Conservation (phyloP, 2,329 filamentous ascomycete genomes). For the Ophiostoma australiae region DNA sequence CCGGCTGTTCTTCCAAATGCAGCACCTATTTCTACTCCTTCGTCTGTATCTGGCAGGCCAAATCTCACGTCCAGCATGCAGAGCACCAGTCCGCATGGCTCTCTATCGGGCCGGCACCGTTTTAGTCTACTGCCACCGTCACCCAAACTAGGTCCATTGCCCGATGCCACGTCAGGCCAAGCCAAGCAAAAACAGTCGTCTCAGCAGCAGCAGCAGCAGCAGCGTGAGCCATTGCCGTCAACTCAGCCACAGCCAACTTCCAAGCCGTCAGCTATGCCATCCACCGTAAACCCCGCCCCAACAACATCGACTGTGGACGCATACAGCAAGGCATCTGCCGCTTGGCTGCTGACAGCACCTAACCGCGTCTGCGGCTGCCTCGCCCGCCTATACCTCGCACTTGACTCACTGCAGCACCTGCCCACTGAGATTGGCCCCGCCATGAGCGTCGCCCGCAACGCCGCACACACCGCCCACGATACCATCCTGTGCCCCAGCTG, state of each 20-base stretch:
- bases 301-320: neutral
- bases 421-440: conserved; percentile 43
- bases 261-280: neutral
- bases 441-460: conserved; percentile 45
- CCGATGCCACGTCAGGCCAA: neutral
- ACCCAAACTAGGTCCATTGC: neutral
- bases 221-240: neutral
- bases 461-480: conserved; percentile 47
- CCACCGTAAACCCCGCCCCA: neutral
- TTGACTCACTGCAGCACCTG: conserved; percentile 47
- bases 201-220: conserved; percentile 3
- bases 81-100: neutral
- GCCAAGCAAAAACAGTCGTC: neutral
- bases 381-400: conserved; percentile 46
- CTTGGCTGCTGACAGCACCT: conserved; percentile 24
- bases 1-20: neutral
- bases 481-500: conserved; percentile 50
- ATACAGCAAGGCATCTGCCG: conserved; percentile 20
- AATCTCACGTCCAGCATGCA: neutral
- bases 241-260: neutral
- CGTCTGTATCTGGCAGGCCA: neutral
- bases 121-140: neutral
- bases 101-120: neutral
- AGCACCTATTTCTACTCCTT: neutral
- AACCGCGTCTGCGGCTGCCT: conserved; percentile 43